Evolutionary conservation across 2,329 filamentous ascomycete genomes (phyloP), one percentile per base, ranked within the genome.

Genomic region (Pochonia chlamydosporia): DNA sequence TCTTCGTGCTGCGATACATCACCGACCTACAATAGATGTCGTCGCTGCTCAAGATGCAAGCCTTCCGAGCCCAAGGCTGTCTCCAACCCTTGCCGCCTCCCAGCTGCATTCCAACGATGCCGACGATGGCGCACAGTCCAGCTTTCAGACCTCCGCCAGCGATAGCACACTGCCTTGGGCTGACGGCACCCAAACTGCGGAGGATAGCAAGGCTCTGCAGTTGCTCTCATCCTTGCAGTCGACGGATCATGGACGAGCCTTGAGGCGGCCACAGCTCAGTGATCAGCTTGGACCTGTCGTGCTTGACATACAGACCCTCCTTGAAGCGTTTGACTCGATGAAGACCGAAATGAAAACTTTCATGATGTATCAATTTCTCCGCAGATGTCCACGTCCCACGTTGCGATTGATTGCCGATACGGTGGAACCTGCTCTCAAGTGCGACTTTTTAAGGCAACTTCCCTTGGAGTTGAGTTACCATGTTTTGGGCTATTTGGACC

Each of bases 361-460:
- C 62, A 85, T 99, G 69, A 95, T 99, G 83, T 97, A 95, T 63
- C 92, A 99, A 62, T 82, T 99, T 47, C 77, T 99, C 23, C 85
- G 89, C 48, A 80, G 93, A 40, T 97, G 91, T 60, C 82, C 89
- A 5, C 87, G 95, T 55, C 85, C 89, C 36, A 96, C 91, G 0
- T 74, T 99, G 5, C 89, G 93, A 59, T 84, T 95, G 46, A 85
- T 99, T 47, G 90, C 92, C 30, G 84, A 90, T 55, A 84, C 90
- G 13, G 91, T 99, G 54, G 96, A 96, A 59, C 93, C 93, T 7
- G 89, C 92, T 0, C 69, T 99, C 48, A 96, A 96, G 65, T 95
- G 90, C 61, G 93, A 99, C 63, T 96, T 97, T 52, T 72, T 99
- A 43, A 81, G 81, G 52, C 81, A 89, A 49, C 75, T 99, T 1